Conservation (phyloP, 2,329 filamentous ascomycete genomes). For the Aureobasidium vineae region DNA sequence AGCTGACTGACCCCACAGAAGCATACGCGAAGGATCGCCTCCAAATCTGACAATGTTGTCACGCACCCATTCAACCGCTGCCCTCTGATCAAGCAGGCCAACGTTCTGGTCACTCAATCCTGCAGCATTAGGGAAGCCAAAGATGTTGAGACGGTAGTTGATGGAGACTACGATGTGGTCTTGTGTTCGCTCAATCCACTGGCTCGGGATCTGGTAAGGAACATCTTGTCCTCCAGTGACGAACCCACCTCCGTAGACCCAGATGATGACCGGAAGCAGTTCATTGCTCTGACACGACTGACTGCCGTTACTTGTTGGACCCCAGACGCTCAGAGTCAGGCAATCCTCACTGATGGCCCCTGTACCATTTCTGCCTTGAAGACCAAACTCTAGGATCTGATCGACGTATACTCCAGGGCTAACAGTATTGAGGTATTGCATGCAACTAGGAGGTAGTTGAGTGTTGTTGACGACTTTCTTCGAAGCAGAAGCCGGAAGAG, state of each 20-base stretch:
- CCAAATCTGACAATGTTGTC: slow-evolving; percentile 54
- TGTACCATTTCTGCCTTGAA: slow-evolving; percentile 35
- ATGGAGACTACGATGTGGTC: slow-evolving; percentile 41
- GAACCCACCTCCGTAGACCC: slow-evolving; percentile 52
- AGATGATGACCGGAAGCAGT: slow-evolving; percentile 48
- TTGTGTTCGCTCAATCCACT: slow-evolving; percentile 44
- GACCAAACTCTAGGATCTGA: slow-evolving; percentile 36
- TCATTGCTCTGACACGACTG: slow-evolving; percentile 18
- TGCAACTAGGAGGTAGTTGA: slow-evolving; percentile 34
- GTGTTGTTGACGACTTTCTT: slow-evolving; percentile 31
- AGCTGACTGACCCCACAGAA: slow-evolving; percentile 35
- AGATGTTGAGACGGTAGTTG: slow-evolving; percentile 45
- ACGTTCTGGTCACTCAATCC: slow-evolving; percentile 44
- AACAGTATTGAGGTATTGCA: slow-evolving; percentile 32
- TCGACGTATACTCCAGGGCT: slow-evolving; percentile 31
- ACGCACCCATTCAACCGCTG: slow-evolving; percentile 52
- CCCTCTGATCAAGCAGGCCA: slow-evolving; percentile 55
- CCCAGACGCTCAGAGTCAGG: slow-evolving; percentile 49
- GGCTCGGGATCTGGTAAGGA: slow-evolving; percentile 48
- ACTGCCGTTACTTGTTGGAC: slow-evolving; percentile 35
- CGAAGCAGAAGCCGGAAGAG: slow-evolving; percentile 30
- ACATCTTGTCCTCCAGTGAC: slow-evolving; percentile 46
- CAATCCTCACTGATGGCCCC: slow-evolving; percentile 46
- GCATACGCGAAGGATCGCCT: slow-evolving; percentile 41
- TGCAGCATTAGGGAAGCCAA: slow-evolving; percentile 44